Evolutionary conservation across 306 rosid genomes (phyloP), one percentile per base, ranked within the genome.

Genomic region (Nissolia schottii): DNA sequence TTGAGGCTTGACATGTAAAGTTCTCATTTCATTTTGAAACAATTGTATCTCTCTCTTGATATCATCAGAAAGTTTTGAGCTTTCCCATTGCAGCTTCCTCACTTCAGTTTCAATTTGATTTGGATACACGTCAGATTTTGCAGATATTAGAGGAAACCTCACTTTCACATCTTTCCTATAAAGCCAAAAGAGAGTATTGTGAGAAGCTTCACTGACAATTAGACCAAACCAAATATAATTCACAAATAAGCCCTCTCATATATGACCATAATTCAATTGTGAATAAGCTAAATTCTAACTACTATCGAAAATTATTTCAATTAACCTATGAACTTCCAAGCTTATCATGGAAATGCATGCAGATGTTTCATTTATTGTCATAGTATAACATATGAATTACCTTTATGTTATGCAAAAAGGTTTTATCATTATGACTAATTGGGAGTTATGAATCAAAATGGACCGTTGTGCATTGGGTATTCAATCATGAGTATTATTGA

Each of bases 1-100:
- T 14, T 76, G 78, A 66, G 64, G 35, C 51, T 51, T 48, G 64
- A 23, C 14, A 54, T 20, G 31, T 34, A 10, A 64, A 3, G 16
- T 68, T 61, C 73, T 56, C 59, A 51, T 66, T 13, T 81, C 64
- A n/a, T 8, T 8, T 22, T 79, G 79, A 68, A 83, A 58, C 22
- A 84, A 9, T 40, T 81, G 80, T 67, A 79, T 76, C 59, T 77
- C 84, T 67, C 91, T 81, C 55, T 31, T 75, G 53, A 81, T 77
- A 37, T 84, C 85, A 5, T 53, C 85, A 0, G 73, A 58, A 67
- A 84, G 48, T 72, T 76, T 77, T 14, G 79, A 27, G 23, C 82
- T 77, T 53, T 86, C 83, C 82, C 77, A 78, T 73, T 78, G 76
- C 55, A 87, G 68, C 85, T 46, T 79, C 66, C 76, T 84, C 25